These are phyloP conservation scores for Ascochyta fabae DNA, from an alignment of 2,329 filamentous ascomycete species.

Conservation along the genomic window DNA sequence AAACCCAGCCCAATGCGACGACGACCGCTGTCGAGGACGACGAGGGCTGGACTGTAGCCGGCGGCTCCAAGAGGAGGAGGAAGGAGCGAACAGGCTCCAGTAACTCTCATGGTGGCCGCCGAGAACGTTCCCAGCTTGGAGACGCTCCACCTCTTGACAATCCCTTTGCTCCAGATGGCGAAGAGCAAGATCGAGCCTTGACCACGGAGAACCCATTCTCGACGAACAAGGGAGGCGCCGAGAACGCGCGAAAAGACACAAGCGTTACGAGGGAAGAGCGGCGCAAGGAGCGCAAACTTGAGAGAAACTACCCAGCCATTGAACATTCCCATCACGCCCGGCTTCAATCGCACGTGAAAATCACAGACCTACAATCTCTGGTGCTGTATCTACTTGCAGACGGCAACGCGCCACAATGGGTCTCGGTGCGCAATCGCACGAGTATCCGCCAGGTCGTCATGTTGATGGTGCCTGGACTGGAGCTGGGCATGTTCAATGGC, in stretches of 20 bases:
- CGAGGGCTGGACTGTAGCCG: slow-evolving; percentile 41
- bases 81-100: slow-evolving; percentile 22
- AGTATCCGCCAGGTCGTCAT: slow-evolving; percentile 77
- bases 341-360: slow-evolving; percentile 62
- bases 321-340: slow-evolving; percentile 61
- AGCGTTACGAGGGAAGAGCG: slow-evolving; percentile 28
- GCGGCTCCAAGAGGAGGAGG: slow-evolving; percentile 32
- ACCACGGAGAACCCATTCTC: slow-evolving; percentile 30
- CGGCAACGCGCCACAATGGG: slow-evolving; percentile 66
- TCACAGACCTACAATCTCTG: slow-evolving; percentile 64
- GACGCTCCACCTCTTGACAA: slow-evolving; percentile 14
- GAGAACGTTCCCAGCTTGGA: neutral
- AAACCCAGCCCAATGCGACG: slow-evolving; percentile 20
- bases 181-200: slow-evolving; percentile 13
- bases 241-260: slow-evolving; percentile 7
- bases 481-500: slow-evolving; percentile 85
- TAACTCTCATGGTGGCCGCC: slow-evolving; percentile 9
- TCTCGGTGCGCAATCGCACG: slow-evolving; percentile 63
- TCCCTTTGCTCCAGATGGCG: slow-evolving; percentile 25
- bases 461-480: slow-evolving; percentile 90
- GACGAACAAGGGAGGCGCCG: slow-evolving; percentile 11
- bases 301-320: slow-evolving; percentile 51
- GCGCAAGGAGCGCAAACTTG: slow-evolving; percentile 41
- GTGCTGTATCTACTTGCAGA: slow-evolving; percentile 67
- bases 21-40: slow-evolving; percentile 22